These are phyloP conservation scores for Tuber brumale DNA, from an alignment of 495 filamentous ascomycete species.

Conservation along the genomic window DNA sequence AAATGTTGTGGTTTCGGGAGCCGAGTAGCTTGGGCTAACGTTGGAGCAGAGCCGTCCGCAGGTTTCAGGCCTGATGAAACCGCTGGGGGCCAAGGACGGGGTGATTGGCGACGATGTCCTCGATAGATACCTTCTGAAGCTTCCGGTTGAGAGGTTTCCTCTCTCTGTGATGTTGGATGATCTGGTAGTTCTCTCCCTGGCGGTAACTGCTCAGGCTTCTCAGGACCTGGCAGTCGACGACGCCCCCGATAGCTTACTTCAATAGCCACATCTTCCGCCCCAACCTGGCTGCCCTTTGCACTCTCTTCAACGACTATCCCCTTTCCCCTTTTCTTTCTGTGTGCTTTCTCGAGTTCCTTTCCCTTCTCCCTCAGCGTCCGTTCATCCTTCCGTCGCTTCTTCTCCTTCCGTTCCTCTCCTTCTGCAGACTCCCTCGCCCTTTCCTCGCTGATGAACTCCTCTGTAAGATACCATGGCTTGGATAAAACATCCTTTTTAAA, in stretches of 20 bases:
- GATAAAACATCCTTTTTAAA: constrained; percentile 61
- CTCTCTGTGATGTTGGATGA: background rate
- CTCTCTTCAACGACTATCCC: background rate
- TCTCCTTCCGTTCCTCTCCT: constrained; percentile 45
- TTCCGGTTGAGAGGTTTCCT: background rate
- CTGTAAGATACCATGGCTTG: constrained; percentile 60
- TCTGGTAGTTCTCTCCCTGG: background rate
- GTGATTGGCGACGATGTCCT: background rate
- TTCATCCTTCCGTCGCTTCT: constrained; percentile 45
- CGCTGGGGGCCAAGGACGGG: background rate
- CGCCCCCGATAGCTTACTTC: constrained; percentile 10
- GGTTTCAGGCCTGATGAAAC: background rate
- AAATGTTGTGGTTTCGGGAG: background rate
- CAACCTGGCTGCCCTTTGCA: background rate
- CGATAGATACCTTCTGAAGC: background rate
- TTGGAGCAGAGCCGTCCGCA: background rate
- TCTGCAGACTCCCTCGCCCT: constrained; percentile 47
- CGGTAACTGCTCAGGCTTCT: background rate
- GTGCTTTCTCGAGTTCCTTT: constrained; percentile 36
- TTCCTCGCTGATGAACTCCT: constrained; percentile 49
- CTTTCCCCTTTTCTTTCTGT: constrained; percentile 20
- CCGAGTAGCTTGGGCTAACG: background rate
- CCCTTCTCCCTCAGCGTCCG: constrained; percentile 43
- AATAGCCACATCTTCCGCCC: constrained; percentile 3
- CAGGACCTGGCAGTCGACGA: background rate